Percentiles rank a stretch among this genome's conserved stretches.
These are phyloP conservation scores for Talaromyces atroroseus DNA, from an alignment of 2,329 filamentous ascomycete species.

Conservation along the genomic window DNA sequence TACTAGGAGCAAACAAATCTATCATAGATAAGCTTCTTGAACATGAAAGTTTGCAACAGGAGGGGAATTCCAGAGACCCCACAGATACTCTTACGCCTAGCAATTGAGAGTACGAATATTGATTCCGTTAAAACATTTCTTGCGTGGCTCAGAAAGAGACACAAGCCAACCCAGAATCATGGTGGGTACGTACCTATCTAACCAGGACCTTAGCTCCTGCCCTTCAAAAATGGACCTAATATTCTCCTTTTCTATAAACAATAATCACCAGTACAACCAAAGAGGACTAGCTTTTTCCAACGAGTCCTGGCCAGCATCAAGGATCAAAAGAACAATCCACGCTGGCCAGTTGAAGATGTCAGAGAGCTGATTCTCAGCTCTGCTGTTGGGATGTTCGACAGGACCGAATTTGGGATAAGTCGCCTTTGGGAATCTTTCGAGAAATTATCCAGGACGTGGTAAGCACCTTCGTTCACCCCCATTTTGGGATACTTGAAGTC, in stretches of 20 bases:
- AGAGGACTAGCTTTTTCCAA: constrained; percentile 1
- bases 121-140: constrained; percentile 29
- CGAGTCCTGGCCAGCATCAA: not conserved
- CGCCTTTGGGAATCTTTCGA: constrained; percentile 15
- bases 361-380: constrained; percentile 12
- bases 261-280: constrained; percentile 15
- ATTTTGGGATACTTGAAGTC: not conserved
- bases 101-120: constrained; percentile 32
- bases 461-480: not conserved
- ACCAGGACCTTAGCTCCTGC: not conserved
- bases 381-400: constrained; percentile 6
- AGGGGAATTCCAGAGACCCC: constrained; percentile 19
- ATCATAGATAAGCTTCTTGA: not conserved
- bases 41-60: not conserved
- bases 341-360: not conserved
- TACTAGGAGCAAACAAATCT: not conserved
- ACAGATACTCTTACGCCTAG: constrained; percentile 34
- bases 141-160: constrained; percentile 13
- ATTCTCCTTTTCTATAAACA: not conserved
- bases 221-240: not conserved
- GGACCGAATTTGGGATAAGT: not conserved
- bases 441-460: constrained; percentile 10
- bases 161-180: not conserved
- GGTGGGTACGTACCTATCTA: constrained; percentile 10
- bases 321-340: not conserved